Evolutionary conservation across 352 stramenopile species (phyloP).

Genomic region (Globisporangium polare): DNA sequence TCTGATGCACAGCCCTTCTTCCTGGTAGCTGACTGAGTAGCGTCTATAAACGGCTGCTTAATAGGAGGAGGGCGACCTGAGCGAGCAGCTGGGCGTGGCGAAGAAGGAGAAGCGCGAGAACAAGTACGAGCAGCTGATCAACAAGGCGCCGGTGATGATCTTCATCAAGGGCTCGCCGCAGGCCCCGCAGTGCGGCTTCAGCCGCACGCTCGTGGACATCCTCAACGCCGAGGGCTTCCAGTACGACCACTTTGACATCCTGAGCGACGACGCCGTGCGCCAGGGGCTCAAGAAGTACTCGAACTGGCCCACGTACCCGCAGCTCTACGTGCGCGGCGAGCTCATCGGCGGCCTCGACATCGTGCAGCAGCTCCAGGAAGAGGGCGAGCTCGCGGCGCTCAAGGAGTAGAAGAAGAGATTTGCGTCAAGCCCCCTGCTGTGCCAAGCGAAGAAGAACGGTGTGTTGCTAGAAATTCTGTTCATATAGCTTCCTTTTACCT

Average conservation of each 20-base stretch:
- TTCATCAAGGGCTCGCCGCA: conserved; percentile 98
- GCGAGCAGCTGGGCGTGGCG: conserved; percentile 85
- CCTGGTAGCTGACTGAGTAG: neutral
- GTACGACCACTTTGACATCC: conserved; percentile 97
- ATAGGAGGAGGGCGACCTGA: conserved; percentile 84
- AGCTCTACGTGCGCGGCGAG: conserved; percentile 97
- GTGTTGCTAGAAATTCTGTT: conserved; percentile 3
- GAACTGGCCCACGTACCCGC: conserved; percentile 98
- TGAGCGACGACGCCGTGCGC: conserved; percentile 95
- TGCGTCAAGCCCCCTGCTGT: too few species aligned
- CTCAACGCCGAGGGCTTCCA: conserved; percentile 87
- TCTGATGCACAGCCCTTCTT: neutral
- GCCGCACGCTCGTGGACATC: conserved; percentile 91
- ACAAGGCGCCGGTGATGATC: conserved; percentile 92
- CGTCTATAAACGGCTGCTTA: neutral
- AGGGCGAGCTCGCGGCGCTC: conserved; percentile 74
- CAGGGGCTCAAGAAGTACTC: conserved; percentile 96
- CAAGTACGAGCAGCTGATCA: conserved; percentile 89
- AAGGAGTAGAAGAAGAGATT: conserved; percentile 52
- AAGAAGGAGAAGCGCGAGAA: conserved; percentile 86
- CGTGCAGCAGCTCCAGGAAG: conserved; percentile 93
- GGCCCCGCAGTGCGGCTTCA: conserved; percentile 95
- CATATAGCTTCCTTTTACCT: conserved; percentile 1
- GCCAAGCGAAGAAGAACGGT: neutral
- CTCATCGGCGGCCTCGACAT: conserved; percentile 98